phyloP scores from a whole-genome alignment of 106 monocot species.

The Acanthochlamys bracteata region DNA sequence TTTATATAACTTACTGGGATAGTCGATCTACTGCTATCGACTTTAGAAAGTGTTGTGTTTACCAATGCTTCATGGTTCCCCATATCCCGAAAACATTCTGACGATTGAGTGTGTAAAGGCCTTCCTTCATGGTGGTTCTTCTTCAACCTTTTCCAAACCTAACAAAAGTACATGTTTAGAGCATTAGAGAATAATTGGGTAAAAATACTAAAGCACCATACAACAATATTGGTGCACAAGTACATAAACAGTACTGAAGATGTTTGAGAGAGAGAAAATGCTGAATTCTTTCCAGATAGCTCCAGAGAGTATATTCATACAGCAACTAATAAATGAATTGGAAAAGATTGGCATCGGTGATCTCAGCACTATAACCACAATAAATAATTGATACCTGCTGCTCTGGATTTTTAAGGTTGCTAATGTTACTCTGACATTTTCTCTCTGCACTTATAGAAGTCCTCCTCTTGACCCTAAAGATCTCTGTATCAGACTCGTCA shows the following conservation, averaged over 20 bases:
- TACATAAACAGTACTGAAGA: too few relatives aligned
- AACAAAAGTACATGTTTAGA: not conserved
- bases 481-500: slow-evolving; percentile 49
- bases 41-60: not conserved
- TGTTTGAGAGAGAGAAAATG: too few relatives aligned
- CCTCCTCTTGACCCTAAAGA: slow-evolving; percentile 58
- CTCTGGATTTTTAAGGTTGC: slow-evolving; percentile 15
- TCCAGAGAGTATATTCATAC: too few relatives aligned
- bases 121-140: slow-evolving; percentile 6
- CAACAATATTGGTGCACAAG: too few relatives aligned
- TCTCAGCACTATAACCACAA: too few relatives aligned
- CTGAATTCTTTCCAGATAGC: too few relatives aligned
- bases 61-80: not conserved
- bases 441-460: slow-evolving; percentile 19
- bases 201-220: not conserved
- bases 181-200: not conserved
- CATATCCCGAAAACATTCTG: not conserved
- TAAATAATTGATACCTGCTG: slow-evolving; percentile 35
- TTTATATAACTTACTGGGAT: not conserved
- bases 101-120: not conserved
- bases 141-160: slow-evolving; percentile 24
- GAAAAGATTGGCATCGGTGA: too few relatives aligned
- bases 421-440: slow-evolving; percentile 3
- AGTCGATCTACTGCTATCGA: not conserved
- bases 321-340: too few relatives aligned